phyloP scores from a whole-genome alignment of 257 asterid species.

The Linaria vulgaris region DNA sequence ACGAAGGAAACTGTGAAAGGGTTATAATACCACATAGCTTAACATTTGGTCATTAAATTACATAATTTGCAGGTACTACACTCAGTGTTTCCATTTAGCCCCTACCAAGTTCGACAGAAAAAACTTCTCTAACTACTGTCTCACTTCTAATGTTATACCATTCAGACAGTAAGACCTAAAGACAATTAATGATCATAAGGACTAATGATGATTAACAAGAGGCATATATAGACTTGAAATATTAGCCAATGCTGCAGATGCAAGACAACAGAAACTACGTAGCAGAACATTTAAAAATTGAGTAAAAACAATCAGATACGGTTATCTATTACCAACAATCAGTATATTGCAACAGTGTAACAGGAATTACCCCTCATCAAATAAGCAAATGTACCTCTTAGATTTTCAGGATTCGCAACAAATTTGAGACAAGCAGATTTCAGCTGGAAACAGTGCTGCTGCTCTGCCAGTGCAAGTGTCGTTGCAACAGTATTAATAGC shows the following conservation, averaged over 20 bases:
- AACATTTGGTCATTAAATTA: background rate
- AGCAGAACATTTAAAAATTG: no score
- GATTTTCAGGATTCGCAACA: conserved; percentile 80
- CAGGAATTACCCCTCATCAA: no score
- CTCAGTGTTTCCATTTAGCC: background rate
- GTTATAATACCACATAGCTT: background rate
- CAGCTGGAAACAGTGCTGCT: conserved; percentile 90
- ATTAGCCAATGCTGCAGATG: no score
- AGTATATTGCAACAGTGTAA: no score
- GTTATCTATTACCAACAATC: no score
- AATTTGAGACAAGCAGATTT: conserved; percentile 84
- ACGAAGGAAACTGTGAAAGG: background rate
- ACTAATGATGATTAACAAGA: background rate
- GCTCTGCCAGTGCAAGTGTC: conserved; percentile 94
- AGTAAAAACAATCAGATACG: no score
- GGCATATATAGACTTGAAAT: no score
- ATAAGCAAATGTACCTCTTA: conserved; percentile 49
- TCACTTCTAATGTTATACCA: background rate
- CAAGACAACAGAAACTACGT: no score
- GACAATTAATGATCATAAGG: background rate
- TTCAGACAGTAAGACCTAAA: background rate
- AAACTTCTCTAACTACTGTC: background rate
- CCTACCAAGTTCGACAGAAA: background rate
- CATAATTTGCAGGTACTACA: background rate
- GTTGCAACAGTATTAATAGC: conserved; percentile 97